Evolutionary conservation across 805 yeast genomes (phyloP).

Genomic region (Lachancea fermentati): DNA sequence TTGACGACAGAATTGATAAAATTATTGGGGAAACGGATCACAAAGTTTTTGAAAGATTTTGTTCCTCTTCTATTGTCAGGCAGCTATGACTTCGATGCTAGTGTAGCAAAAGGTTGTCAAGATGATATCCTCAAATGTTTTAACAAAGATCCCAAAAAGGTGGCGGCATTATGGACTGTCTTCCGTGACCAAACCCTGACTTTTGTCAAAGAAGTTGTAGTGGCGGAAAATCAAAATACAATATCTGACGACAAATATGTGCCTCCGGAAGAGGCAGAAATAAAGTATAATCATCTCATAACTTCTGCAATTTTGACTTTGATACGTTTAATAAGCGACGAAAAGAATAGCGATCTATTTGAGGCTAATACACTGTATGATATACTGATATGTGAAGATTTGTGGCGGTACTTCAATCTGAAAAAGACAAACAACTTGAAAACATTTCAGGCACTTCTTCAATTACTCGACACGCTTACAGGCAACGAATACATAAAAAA

Average conservation of each 20-base stretch:
- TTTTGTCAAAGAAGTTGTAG: slow-evolving; percentile 46
- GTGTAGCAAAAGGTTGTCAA: slow-evolving; percentile 48
- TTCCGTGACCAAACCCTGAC: slow-evolving; percentile 53
- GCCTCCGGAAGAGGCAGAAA: slow-evolving; percentile 55
- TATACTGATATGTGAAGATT: slow-evolving; percentile 37
- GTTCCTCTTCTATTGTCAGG: slow-evolving; percentile 74
- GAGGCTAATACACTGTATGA: slow-evolving; percentile 21
- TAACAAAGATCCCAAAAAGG: slow-evolving; percentile 46
- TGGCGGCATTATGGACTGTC: slow-evolving; percentile 53
- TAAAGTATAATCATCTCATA: slow-evolving; percentile 57
- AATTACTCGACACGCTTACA: slow-evolving; percentile 33
- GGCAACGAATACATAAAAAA: slow-evolving; percentile 14
- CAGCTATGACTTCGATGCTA: slow-evolving; percentile 59
- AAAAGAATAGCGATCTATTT: slow-evolving; percentile 6
- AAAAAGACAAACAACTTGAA: slow-evolving; percentile 36
- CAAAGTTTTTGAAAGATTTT: slow-evolving; percentile 63
- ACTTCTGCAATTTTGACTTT: slow-evolving; percentile 46
- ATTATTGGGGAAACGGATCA: slow-evolving; percentile 47
- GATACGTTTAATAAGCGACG: slow-evolving; percentile 25
- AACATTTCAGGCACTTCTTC: slow-evolving; percentile 39
- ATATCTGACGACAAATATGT: slow-evolving; percentile 72
- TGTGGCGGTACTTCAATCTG: slow-evolving; percentile 40
- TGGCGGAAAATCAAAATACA: slow-evolving; percentile 53
- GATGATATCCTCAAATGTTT: slow-evolving; percentile 50
- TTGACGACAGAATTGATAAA: slow-evolving; percentile 53